Conservation (phyloP, 2,329 filamentous ascomycete species). For the Metarhizium sp. region DNA sequence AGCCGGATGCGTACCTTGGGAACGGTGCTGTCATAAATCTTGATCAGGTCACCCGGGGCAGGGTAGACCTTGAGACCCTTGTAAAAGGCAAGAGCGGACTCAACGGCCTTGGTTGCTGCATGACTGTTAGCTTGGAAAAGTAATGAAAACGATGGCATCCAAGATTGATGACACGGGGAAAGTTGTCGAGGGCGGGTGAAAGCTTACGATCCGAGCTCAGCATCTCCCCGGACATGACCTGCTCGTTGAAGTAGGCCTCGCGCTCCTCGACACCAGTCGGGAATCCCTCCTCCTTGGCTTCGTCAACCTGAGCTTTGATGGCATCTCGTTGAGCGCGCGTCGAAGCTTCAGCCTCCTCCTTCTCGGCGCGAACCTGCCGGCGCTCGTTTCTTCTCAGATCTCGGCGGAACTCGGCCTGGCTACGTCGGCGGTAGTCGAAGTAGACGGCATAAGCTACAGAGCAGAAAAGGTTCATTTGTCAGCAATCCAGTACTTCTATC, state of each 20-base stretch:
- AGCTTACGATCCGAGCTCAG: conserved; percentile 72
- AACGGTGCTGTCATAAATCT: conserved; percentile 97
- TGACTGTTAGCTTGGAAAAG: background rate
- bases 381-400: conserved; percentile 67
- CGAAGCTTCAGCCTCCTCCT: conserved; percentile 60
- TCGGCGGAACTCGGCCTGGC: conserved; percentile 56
- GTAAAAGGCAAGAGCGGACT: conserved; percentile 93
- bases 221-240: conserved; percentile 80
- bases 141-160: background rate
- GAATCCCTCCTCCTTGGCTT: conserved; percentile 86
- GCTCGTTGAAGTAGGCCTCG: conserved; percentile 93
- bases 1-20: conserved; percentile 58
- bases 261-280: conserved; percentile 84
- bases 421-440: conserved; percentile 59
- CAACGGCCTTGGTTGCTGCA: conserved; percentile 58
- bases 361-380: conserved; percentile 59
- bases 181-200: background rate
- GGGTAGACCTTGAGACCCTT: conserved; percentile 98
- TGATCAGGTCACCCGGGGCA: conserved; percentile 82
- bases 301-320: conserved; percentile 67
- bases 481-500: background rate
- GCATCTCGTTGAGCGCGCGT: conserved; percentile 58
- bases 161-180: background rate
- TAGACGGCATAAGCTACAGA: conserved; percentile 53
- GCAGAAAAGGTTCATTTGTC: background rate